Base-by-base conservation (phyloP, 2,329 filamentous ascomycete species). In the Botrytis hyacinthi region DNA sequence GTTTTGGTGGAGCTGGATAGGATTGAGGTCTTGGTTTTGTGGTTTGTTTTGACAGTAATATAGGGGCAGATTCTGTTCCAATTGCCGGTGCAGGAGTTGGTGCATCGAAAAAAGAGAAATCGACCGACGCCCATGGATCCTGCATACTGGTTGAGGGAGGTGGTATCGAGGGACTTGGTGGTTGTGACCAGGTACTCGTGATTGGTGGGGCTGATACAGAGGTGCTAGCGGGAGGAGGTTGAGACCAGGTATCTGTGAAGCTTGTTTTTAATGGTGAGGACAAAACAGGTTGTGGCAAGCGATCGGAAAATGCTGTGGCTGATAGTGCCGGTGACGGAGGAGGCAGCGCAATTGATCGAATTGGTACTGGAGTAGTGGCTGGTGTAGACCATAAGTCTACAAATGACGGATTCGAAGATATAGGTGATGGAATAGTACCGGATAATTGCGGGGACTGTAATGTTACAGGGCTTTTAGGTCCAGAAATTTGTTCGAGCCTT, bases 31-130 rank as follows among this genome's bases (percentile, higher is more conserved):
- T 51, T 14, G 70, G 35, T 1, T 66, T 75, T 35, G 61, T 62
- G 44, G 48, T 60, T 37, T 29, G n/a, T 51, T 29, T 65, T 22
- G 70, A 42, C 32, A 65, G 35, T 26, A 46, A 67, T 22, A 10
- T 35, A 40, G 70, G 40, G 44, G 35, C 29, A 72, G 60, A 14
- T 29, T 14, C n/a, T 29, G 51, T 57, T 57, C 14, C 51, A 14
- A 57, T 20, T 29, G 26, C 12, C 18, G 37, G 35, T 26, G 57
- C 40, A 26, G 73, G 32, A 35, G 54, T n/a, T 63, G 70, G 46
- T 42, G 70, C 63, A 18, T 82, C 81, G 66, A 82, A 82, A 63
- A 82, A 79, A 29, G 81, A 82, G 73, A 82, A 81, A 76, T 82
- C 81, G 37, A 77, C 80, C 42, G 76, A 79, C 20, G 80, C 79